phyloP scores from a whole-genome alignment of 352 stramenopile genomes.

The Globisporangium lucens region DNA sequence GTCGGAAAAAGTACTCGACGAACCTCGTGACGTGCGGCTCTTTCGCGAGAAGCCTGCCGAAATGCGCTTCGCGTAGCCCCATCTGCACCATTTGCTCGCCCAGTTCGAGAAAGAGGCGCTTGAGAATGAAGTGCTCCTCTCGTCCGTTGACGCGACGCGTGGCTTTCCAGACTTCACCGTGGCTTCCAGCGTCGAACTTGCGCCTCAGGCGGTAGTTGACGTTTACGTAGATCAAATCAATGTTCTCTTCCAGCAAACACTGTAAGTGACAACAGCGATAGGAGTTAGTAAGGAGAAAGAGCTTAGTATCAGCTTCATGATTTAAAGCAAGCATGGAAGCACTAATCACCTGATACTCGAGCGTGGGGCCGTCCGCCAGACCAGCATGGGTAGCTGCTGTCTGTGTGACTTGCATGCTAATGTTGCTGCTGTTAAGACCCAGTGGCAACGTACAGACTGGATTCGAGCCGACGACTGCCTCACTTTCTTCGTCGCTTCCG shows the following conservation, averaged over 20 bases:
- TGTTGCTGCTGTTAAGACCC: slow-evolving; percentile 11
- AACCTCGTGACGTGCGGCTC: slow-evolving; percentile 80
- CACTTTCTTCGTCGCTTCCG: background rate
- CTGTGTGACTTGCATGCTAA: slow-evolving; percentile 11
- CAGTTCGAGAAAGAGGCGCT: slow-evolving; percentile 77
- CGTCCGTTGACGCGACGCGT: slow-evolving; percentile 19
- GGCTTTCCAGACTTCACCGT: slow-evolving; percentile 82
- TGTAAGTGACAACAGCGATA: slow-evolving; percentile 7
- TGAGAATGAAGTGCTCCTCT: slow-evolving; percentile 76
- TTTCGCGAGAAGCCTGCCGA: slow-evolving; percentile 44
- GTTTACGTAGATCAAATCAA: slow-evolving; percentile 67
- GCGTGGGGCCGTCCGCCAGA: slow-evolving; percentile 43
- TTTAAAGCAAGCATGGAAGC: background rate
- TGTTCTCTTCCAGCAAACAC: slow-evolving; percentile 54
- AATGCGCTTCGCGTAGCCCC: slow-evolving; percentile 82
- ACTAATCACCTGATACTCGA: slow-evolving; percentile 57
- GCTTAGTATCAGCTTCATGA: background rate
- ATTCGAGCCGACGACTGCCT: background rate
- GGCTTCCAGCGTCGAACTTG: slow-evolving; percentile 81
- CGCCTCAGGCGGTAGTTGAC: slow-evolving; percentile 68
- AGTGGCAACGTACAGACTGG: slow-evolving; percentile 19
- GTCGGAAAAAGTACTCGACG: slow-evolving; percentile 86
- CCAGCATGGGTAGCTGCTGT: background rate
- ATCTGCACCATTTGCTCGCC: slow-evolving; percentile 66
- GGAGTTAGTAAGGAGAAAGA: background rate